Conservation (phyloP, 192 early-diverging fungal species). For the Entophlyctis helioformis region DNA sequence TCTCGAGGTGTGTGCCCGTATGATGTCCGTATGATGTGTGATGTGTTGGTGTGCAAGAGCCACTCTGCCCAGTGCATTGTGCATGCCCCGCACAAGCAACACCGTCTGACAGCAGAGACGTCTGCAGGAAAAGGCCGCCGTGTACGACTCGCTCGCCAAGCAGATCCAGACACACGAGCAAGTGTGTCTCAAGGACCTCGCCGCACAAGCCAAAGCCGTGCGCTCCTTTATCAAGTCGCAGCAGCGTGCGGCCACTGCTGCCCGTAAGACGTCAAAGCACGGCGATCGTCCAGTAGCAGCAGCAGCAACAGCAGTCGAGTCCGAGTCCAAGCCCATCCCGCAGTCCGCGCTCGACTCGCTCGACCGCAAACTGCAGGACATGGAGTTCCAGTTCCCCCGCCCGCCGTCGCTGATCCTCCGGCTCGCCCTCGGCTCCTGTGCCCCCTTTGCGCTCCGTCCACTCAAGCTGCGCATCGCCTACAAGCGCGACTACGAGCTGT, state of each 20-base stretch:
- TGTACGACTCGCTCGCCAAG: constrained; percentile 20
- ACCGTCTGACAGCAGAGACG: too few species aligned
- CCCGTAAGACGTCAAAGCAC: background rate
- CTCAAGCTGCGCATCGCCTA: constrained; percentile 19
- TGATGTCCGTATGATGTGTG: too few species aligned
- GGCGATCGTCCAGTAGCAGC: background rate
- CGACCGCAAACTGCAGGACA: constrained; percentile 6
- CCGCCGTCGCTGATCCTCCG: constrained; percentile 25
- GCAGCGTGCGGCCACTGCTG: constrained; percentile 1
- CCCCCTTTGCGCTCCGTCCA: constrained; percentile 25
- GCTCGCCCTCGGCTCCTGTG: constrained; percentile 21
- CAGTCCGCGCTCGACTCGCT: constrained; percentile 3
- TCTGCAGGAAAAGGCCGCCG: constrained; percentile 10
- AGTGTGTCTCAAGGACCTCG: constrained; percentile 18
- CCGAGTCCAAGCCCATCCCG: background rate
- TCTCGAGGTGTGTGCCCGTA: too few species aligned
- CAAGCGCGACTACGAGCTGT: constrained; percentile 31
- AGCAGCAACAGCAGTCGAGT: background rate
- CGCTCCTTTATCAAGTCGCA: constrained; percentile 6
- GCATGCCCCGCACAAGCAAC: too few species aligned
- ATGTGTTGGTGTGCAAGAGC: too few species aligned
- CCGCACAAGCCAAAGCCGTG: constrained; percentile 2
- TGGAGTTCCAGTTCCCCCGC: constrained; percentile 23
- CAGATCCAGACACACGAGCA: constrained; percentile 21
- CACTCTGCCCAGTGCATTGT: too few species aligned